Evolutionary conservation across 192 early-diverging fungal genomes (phyloP), one percentile per base, ranked within the genome.

Genomic region (Coemansia umbellata): DNA sequence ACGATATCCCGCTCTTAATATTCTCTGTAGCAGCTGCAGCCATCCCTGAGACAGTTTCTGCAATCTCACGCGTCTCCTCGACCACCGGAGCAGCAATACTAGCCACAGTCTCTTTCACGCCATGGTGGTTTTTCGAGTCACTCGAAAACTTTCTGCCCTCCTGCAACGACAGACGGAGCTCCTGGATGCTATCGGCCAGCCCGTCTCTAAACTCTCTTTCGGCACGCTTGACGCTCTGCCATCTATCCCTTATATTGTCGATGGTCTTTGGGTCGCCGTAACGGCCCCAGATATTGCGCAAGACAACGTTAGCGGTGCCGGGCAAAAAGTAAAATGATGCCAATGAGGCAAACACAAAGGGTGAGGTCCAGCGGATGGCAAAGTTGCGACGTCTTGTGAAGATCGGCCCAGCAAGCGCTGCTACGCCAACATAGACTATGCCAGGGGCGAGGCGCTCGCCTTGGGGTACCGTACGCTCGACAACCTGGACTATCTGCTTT

Each of bases 341-440:
- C 19, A 33, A 31, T 1, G 57, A 39, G 17, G 55, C 78, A 58
- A 79, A 79, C 53, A 68, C 19, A 2, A 74, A 9, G 0, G 78
- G 78, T 28, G 67, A 63, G 10, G 39, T n/a, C 57, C 63, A 70
- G 27, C 78, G 67, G 32, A 79, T 55, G 0, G 54, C 35, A 26
- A 71, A 56, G 37, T 70, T 74, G 19, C 74, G 62, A 1, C 47
- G 49, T 9, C 71, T 15, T 10, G 63, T 71, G 27, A 74, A 74
- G 32, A 79, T 70, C 8, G 78, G 72, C 1, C 78, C 78, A 0
- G 78, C 78, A 49, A 79, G 30, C 22, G 54, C 37, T 0, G 71
- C 66, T 28, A 79, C 64, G 22, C 67, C 67, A 19, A 79, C 67
- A 18, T 79, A 79, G 30, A 74, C 45, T 3, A 66, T 52, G 14